phyloP scores from a whole-genome alignment of 1,139 yeast species.

The Scheffersomyces lignicola region DNA sequence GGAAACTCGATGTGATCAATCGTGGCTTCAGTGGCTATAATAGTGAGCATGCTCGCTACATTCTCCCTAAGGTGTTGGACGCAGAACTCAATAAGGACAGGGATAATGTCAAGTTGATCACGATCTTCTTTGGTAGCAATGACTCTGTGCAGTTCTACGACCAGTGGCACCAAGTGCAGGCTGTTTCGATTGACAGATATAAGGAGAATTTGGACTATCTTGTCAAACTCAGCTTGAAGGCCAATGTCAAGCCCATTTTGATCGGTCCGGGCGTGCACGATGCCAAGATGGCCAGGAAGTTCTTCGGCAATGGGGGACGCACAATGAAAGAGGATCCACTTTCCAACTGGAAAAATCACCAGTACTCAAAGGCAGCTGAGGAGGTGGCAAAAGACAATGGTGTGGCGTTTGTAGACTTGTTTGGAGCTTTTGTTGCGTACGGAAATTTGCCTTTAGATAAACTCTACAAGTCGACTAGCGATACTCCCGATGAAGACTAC shows the following conservation, averaged over 20 bases:
- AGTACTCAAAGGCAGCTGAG: conserved; percentile 52
- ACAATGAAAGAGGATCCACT: conserved; percentile 15
- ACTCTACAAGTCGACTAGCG: conserved; percentile 1
- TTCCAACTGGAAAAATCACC: conserved; percentile 27
- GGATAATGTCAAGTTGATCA: conserved; percentile 39
- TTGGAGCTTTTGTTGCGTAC: conserved; percentile 39
- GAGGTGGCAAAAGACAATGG: conserved; percentile 42
- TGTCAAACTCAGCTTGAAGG: conserved; percentile 33
- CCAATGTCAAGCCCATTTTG: conserved; percentile 50
- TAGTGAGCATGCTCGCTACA: conserved; percentile 46
- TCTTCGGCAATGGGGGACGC: conserved; percentile 9
- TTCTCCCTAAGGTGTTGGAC: conserved; percentile 49
- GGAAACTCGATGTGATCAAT: conserved; percentile 56
- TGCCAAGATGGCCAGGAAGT: conserved; percentile 11
- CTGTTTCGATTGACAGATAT: conserved; percentile 52
- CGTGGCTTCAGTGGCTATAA: conserved; percentile 69
- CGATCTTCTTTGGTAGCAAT: conserved; percentile 75
- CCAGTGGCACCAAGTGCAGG: conserved; percentile 51
- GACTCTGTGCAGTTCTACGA: conserved; percentile 60
- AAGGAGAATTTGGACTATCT: conserved; percentile 45
- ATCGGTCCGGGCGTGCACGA: conserved; percentile 69
- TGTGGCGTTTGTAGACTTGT: conserved; percentile 57
- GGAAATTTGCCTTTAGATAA: conserved; percentile 15
- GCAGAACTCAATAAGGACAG: conserved; percentile 34
- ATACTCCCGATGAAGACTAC: conserved; percentile 4